phyloP scores from a whole-genome alignment of 1,139 yeast species.

The Pichia sp. region DNA sequence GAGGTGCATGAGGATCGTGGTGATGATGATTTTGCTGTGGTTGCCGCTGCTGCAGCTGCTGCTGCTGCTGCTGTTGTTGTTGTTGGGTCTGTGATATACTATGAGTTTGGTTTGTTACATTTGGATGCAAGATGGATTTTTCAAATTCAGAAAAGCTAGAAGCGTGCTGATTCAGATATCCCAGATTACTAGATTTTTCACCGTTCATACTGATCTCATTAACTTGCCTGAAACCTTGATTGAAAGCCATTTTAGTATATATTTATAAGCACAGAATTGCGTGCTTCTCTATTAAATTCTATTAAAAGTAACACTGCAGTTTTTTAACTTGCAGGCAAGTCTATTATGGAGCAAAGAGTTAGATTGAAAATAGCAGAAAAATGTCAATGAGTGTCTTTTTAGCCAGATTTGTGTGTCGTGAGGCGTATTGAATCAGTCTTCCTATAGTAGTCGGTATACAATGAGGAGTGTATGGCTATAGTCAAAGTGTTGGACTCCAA shows the following conservation, averaged over 20 bases:
- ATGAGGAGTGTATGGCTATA: too few species aligned
- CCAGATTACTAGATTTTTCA: not conserved
- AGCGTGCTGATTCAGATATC: constrained; percentile 2
- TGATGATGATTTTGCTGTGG: constrained; percentile 8
- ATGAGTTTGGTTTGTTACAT: too few species aligned
- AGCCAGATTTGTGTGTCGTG: not conserved
- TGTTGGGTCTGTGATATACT: constrained; percentile 9
- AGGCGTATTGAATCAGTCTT: too few species aligned
- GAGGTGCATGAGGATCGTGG: constrained; percentile 9
- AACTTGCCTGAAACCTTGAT: constrained; percentile 1
- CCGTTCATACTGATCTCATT: not conserved
- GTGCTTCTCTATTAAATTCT: too few species aligned
- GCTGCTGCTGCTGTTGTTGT: constrained; percentile 13
- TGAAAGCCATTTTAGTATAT: constrained; percentile 8
- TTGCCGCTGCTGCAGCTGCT: constrained; percentile 10
- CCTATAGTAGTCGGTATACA: too few species aligned
- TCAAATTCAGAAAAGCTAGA: constrained; percentile 2
- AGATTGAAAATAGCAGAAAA: not conserved
- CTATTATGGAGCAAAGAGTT: not conserved
- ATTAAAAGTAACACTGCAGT: too few species aligned
- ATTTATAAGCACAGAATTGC: too few species aligned
- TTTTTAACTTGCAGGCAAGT: too few species aligned
- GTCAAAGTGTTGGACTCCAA: too few species aligned
- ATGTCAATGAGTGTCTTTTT: not conserved
- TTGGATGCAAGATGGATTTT: too few species aligned